phyloP scores from a whole-genome alignment of 352 stramenopile genomes.

The Peronospora destructor region DNA sequence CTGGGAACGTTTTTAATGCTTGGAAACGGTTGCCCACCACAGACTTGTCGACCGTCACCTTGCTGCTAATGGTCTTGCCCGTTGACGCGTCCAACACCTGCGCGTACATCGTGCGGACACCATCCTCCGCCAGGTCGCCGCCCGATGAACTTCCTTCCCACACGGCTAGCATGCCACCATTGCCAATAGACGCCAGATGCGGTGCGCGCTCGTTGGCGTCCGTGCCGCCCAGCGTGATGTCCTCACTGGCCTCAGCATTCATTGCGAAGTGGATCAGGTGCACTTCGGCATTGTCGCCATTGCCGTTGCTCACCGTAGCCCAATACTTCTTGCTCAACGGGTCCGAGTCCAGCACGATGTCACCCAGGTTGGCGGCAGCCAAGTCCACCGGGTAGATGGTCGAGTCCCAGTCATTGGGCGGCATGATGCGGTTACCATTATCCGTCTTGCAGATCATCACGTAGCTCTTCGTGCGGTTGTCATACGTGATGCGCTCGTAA shows the following conservation, averaged over 20 bases:
- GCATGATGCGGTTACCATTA: slow-evolving; percentile 69
- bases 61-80: slow-evolving; percentile 36
- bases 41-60: slow-evolving; percentile 34
- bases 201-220: slow-evolving; percentile 46
- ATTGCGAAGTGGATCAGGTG: slow-evolving; percentile 55
- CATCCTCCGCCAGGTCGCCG: slow-evolving; percentile 26
- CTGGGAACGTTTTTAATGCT: slow-evolving; percentile 42
- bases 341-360: slow-evolving; percentile 35
- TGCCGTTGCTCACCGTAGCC: slow-evolving; percentile 52
- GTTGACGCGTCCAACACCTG: slow-evolving; percentile 42
- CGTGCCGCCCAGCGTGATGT: slow-evolving; percentile 47
- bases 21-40: slow-evolving; percentile 60
- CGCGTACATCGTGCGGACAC: slow-evolving; percentile 38
- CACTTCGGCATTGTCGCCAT: slow-evolving; percentile 41
- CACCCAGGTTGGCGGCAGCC: slow-evolving; percentile 38
- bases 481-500: slow-evolving; percentile 56
- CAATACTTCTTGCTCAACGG: slow-evolving; percentile 42
- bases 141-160: slow-evolving; percentile 42
- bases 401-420: slow-evolving; percentile 37
- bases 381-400: slow-evolving; percentile 58
- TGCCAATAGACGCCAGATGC: slow-evolving; percentile 37
- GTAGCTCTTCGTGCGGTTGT: slow-evolving; percentile 37
- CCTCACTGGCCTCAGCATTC: slow-evolving; percentile 35
- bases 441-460: slow-evolving; percentile 59
- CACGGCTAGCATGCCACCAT: slow-evolving; percentile 35